These are phyloP conservation scores for Lipomyces sp. DNA, from an alignment of 805 yeast genomes.

Conservation along the genomic window DNA sequence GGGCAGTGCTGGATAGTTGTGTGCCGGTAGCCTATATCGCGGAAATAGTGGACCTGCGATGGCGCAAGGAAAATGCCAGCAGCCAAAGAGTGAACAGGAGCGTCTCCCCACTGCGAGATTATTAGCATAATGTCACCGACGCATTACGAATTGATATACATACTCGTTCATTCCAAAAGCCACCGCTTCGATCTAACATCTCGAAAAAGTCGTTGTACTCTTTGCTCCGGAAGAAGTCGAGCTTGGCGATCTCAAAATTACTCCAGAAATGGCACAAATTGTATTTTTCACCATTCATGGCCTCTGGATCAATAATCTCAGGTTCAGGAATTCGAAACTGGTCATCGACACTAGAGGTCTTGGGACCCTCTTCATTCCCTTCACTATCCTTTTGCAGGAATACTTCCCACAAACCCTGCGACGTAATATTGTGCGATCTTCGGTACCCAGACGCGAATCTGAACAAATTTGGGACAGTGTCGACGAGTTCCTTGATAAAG, in stretches of 20 bases:
- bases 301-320: conserved; percentile 52
- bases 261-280: conserved; percentile 91
- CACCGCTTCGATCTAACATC: conserved; percentile 71
- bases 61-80: conserved; percentile 73
- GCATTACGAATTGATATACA: background rate
- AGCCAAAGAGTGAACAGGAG: conserved; percentile 90
- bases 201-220: conserved; percentile 70
- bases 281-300: conserved; percentile 69
- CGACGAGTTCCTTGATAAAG: conserved; percentile 73
- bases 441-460: conserved; percentile 71
- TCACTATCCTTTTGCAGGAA: conserved; percentile 51
- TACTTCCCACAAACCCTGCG: conserved; percentile 72
- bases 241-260: conserved; percentile 84
- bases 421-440: conserved; percentile 52
- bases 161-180: conserved; percentile 79
- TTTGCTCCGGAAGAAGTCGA: conserved; percentile 71
- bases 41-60: conserved; percentile 80
- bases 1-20: conserved; percentile 87
- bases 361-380: conserved; percentile 25
- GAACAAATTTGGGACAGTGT: conserved; percentile 83
- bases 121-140: background rate
- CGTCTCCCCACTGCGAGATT: conserved; percentile 80
- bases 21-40: conserved; percentile 91
- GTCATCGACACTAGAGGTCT: conserved; percentile 35
- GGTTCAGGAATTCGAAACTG: conserved; percentile 24